phyloP scores from a whole-genome alignment of 371 early-diverging fungal genomes.

The Globomyces sp. region DNA sequence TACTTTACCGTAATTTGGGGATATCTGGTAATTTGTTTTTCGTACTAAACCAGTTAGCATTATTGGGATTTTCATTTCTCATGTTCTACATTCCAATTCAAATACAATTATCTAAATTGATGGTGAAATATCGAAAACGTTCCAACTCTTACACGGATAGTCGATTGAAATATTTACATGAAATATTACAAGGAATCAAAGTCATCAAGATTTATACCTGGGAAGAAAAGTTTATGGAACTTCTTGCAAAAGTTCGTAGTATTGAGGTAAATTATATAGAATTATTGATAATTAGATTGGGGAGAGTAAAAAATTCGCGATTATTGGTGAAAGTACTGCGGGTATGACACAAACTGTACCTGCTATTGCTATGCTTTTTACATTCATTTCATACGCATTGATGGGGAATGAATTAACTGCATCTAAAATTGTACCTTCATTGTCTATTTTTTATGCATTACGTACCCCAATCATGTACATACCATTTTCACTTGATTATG shows the following conservation, averaged over 20 bases:
- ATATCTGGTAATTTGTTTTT: background rate
- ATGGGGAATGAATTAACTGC: conserved; percentile 8
- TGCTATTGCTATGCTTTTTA: conserved; percentile 21
- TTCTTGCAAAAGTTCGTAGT: conserved; percentile 14
- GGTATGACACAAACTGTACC: conserved; percentile 25
- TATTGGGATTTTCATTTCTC: no score
- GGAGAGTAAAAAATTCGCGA: background rate
- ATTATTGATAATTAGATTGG: no score
- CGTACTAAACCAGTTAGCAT: no score
- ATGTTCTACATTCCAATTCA: conserved; percentile 19
- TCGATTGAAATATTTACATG: conserved; percentile 33
- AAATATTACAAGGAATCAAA: conserved; percentile 38
- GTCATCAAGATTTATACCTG: conserved; percentile 32
- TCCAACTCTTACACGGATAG: conserved; percentile 22
- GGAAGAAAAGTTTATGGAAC: conserved; percentile 25
- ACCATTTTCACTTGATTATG: conserved; percentile 23
- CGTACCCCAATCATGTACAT: conserved; percentile 19
- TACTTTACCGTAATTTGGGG: conserved; percentile 23
- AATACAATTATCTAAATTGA: background rate
- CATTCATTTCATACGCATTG: conserved; percentile 15
- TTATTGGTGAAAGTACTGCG: conserved; percentile 15
- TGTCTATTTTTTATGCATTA: conserved; percentile 22
- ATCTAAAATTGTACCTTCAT: conserved; percentile 12
- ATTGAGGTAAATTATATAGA: conserved; percentile 15
- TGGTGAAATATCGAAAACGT: conserved; percentile 4